These are phyloP conservation scores for Aspergillus unguis DNA, from an alignment of 2,329 filamentous ascomycete species.

Conservation along the genomic window DNA sequence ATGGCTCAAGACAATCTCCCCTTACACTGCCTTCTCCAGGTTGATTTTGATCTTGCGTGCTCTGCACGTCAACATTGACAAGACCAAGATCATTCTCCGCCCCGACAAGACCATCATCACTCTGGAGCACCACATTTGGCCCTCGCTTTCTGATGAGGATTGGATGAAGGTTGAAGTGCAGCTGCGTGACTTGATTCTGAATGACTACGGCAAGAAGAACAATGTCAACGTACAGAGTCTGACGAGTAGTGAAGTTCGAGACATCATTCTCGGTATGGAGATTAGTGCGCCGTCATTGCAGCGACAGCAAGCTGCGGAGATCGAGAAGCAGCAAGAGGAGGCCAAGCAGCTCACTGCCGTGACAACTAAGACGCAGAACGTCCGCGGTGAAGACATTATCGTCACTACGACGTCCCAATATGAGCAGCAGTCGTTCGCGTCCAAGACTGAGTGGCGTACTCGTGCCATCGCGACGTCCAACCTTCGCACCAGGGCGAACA, in stretches of 20 bases:
- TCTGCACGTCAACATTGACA: slow-evolving; percentile 95
- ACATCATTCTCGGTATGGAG: slow-evolving; percentile 99
- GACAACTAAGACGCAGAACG: slow-evolving; percentile 96
- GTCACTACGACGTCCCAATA: slow-evolving; percentile 98
- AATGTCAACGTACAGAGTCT: slow-evolving; percentile 98
- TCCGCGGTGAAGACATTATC: slow-evolving; percentile 95
- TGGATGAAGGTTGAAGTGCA: slow-evolving; percentile 99
- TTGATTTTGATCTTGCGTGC: slow-evolving; percentile 90
- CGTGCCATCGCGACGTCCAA: slow-evolving; percentile 96
- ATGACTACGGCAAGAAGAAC: slow-evolving; percentile 99
- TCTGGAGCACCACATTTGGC: slow-evolving; percentile 98
- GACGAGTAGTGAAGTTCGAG: slow-evolving; percentile 93
- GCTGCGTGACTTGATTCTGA: slow-evolving; percentile 89
- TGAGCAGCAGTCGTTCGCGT: slow-evolving; percentile 95
- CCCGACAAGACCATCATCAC: slow-evolving; percentile 98
- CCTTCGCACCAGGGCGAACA: slow-evolving; percentile 87
- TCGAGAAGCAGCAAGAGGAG: slow-evolving; percentile 98
- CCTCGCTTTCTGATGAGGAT: slow-evolving; percentile 85
- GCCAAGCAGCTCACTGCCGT: slow-evolving; percentile 95
- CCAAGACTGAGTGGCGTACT: slow-evolving; percentile 98
- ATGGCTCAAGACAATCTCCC: slow-evolving; percentile 97
- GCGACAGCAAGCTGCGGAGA: slow-evolving; percentile 95
- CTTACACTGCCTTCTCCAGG: slow-evolving; percentile 96
- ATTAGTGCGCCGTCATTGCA: slow-evolving; percentile 98
- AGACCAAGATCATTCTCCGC: slow-evolving; percentile 91